A percentile compares a stretch with the other conserved stretches of the same genome.
Evolutionary conservation across 2,329 filamentous ascomycete species (phyloP).

Genomic region (Chaetomiaceae sp.): DNA sequence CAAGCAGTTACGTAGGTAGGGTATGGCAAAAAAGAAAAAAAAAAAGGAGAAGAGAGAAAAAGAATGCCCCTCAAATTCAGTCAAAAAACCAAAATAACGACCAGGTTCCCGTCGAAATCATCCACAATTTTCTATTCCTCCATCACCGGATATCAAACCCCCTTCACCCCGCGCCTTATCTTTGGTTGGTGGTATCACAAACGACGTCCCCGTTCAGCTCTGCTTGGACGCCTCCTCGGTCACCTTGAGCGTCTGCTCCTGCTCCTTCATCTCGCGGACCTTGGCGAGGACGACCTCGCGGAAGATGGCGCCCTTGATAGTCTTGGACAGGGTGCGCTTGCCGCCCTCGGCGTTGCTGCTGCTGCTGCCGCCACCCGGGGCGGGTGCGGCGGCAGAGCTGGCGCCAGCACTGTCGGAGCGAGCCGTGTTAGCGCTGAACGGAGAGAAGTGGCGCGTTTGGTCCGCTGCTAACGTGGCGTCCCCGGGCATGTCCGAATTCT

Average conservation of each 20-base stretch:
- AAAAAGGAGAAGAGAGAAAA: too few relatives aligned
- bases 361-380: constrained; percentile 35
- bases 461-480: constrained; percentile 55
- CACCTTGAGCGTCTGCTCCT: constrained; percentile 69
- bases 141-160: too few relatives aligned
- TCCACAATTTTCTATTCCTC: not conserved
- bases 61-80: too few relatives aligned
- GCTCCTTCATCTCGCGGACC: constrained; percentile 84
- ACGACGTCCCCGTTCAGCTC: not conserved
- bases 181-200: constrained; percentile 1
- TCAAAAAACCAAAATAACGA: too few relatives aligned
- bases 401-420: constrained; percentile 15
- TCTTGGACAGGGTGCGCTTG: constrained; percentile 43
- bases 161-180: too few relatives aligned
- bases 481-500: constrained; percentile 68
- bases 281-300: constrained; percentile 91
- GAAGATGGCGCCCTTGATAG: constrained; percentile 71
- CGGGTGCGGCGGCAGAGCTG: constrained; percentile 4
- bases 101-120: too few relatives aligned
- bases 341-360: constrained; percentile 25
- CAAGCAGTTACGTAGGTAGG: too few relatives aligned
- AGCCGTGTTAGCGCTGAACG: constrained; percentile 22
- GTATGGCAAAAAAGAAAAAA: too few relatives aligned
- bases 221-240: constrained; percentile 46
- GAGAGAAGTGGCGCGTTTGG: constrained; percentile 28